Base-by-base conservation (phyloP, 495 filamentous ascomycete genomes). In the Daldinia loculata region DNA sequence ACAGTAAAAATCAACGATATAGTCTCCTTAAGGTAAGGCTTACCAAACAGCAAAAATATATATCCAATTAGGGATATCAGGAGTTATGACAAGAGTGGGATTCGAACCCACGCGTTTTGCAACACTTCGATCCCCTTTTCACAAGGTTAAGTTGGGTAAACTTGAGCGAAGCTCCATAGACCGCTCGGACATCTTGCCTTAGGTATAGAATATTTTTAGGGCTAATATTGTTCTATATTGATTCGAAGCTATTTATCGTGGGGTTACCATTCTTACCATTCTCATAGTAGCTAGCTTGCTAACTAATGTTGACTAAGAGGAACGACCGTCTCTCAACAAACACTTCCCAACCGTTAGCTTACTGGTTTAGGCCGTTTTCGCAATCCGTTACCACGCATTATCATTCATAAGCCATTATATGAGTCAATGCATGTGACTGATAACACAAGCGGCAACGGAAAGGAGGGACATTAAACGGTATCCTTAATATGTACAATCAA, bases 401-500 rank as follows among this genome's bases (percentile, higher is more conserved):
- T 17, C 14, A 24, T 22, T 48, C 26, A 29, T 53, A 53, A 53
- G 4, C 17, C 8, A 30, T 32, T 29, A 19, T 56, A n/a, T 56
- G 30, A 36, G 15, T 36, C 53, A 56, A 36, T n/a, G 15, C 53
- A 56, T 56, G 53, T 56, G 53, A 56, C 53, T 38, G 53, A 36
- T 36, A 36, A 36, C 19, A 36, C 15, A 56, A 52, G 64, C 30
- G 30, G 39, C 61, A 66, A 66, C 53, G 66, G 45, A 67, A 72
- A 68, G 64, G 70, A 56, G 61, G 70, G 66, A 66, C 66, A 69
- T 53, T 41, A 57, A 48, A 63, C 56, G 66, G 61, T 69, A 66
- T 51, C 26, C 24, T 53, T 27, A 50, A 60, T 65, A 65, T 52
- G 51, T 52, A 56, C 38, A 56, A n/a, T 56, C 6, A 32, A 43